phyloP scores from a whole-genome alignment of 345 rosid genomes.

The Kandelia obovata region DNA sequence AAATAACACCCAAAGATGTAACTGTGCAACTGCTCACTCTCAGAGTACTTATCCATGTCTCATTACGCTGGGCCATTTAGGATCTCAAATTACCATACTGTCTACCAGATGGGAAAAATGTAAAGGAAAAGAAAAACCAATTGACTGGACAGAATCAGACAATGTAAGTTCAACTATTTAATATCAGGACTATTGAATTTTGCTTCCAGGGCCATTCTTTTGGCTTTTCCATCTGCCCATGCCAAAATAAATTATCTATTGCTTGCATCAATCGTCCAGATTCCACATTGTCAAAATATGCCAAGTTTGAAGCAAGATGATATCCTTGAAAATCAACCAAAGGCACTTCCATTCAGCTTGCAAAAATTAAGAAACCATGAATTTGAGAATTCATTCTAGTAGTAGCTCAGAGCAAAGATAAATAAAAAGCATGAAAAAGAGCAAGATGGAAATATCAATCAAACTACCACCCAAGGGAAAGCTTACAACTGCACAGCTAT shows the following conservation, averaged over 20 bases:
- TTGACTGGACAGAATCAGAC: background rate
- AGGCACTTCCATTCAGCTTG: background rate
- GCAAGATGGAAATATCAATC: background rate
- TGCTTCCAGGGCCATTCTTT: too few species aligned
- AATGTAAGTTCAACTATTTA: background rate
- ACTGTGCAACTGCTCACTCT: background rate
- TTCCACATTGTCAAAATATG: background rate
- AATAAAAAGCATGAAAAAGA: background rate
- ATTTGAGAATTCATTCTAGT: background rate
- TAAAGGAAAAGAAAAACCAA: background rate
- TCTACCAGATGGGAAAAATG: too few species aligned
- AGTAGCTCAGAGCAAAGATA: background rate
- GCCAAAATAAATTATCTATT: too few species aligned
- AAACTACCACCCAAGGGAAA: background rate
- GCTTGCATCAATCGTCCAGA: background rate
- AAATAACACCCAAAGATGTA: background rate
- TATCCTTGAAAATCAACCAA: background rate
- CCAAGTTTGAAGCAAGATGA: background rate
- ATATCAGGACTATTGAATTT: background rate
- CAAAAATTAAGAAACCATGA: background rate
- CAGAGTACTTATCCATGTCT: too few species aligned
- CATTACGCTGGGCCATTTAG: too few species aligned
- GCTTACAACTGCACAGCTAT: background rate
- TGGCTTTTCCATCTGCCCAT: too few species aligned
- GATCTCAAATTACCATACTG: too few species aligned